Evolutionary conservation across 2,329 filamentous ascomycete species (phyloP).

Genomic region (Fusarium anguioides): DNA sequence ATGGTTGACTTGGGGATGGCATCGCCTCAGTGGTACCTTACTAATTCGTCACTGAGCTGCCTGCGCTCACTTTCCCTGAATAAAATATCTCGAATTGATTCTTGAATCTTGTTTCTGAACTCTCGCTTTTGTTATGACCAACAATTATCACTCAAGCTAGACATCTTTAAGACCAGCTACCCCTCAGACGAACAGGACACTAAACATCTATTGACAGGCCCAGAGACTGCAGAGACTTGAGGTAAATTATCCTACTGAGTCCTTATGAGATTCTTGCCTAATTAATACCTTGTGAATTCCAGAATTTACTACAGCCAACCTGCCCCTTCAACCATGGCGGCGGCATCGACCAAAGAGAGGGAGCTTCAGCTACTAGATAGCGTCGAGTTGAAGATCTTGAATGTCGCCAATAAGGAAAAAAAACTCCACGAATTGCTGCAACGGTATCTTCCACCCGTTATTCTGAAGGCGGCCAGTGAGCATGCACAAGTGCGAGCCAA

Average conservation of each 20-base stretch:
- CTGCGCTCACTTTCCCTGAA: conserved; percentile 19
- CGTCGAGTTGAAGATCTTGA: conserved; percentile 83
- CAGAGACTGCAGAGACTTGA: no score
- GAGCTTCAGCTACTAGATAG: conserved; percentile 87
- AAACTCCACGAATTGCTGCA: conserved; percentile 84
- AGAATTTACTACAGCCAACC: no score
- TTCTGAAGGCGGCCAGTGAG: conserved; percentile 88
- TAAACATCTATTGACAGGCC: no score
- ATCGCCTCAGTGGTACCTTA: conserved; percentile 17
- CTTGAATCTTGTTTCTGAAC: not conserved
- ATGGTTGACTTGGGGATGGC: conserved; percentile 35
- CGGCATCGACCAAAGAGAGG: conserved; percentile 66
- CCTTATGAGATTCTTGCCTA: no score
- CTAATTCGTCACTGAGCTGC: conserved; percentile 42
- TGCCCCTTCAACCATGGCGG: conserved; percentile 49
- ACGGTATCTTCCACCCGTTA: conserved; percentile 81
- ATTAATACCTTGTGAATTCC: no score
- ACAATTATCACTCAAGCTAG: not conserved
- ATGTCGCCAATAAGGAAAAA: conserved; percentile 82
- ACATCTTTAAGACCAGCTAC: no score
- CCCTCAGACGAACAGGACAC: no score
- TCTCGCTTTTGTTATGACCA: not conserved
- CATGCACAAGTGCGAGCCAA: conserved; percentile 84
- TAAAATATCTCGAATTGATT: not conserved
- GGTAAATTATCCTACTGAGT: no score